phyloP scores from a whole-genome alignment of 2,329 filamentous ascomycete genomes.

The Diplocarpon mali region DNA sequence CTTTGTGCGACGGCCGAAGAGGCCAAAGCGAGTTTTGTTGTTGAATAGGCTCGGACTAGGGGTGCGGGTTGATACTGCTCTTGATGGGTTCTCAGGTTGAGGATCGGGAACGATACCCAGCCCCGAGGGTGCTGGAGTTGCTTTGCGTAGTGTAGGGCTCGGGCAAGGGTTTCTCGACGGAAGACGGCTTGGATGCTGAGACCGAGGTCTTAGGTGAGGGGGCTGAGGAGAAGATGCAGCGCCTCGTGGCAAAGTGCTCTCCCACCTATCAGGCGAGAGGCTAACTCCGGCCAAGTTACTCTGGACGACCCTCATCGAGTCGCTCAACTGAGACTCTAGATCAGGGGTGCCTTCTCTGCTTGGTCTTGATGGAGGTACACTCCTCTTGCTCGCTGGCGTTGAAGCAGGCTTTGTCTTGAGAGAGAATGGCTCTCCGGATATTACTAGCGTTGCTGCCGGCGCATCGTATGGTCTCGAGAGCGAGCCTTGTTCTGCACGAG shows the following conservation, averaged over 20 bases:
- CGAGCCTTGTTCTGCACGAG: slow-evolving; percentile 30
- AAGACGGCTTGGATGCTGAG: slow-evolving; percentile 25
- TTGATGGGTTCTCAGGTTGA: slow-evolving; percentile 18
- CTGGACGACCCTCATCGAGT: slow-evolving; percentile 45
- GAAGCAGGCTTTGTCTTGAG: background rate
- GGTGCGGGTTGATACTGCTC: slow-evolving; percentile 30
- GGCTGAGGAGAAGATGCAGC: slow-evolving; percentile 14
- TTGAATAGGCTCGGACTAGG: slow-evolving; percentile 47
- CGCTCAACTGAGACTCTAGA: slow-evolving; percentile 44
- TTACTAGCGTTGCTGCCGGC: slow-evolving; percentile 14
- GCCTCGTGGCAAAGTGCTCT: slow-evolving; percentile 16
- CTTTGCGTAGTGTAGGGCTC: slow-evolving; percentile 24
- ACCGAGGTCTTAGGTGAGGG: slow-evolving; percentile 25
- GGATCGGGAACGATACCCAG: slow-evolving; percentile 26
- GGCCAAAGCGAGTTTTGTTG: slow-evolving; percentile 57
- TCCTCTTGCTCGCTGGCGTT: slow-evolving; percentile 3
- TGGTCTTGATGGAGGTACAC: slow-evolving; percentile 43
- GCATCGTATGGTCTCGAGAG: slow-evolving; percentile 30
- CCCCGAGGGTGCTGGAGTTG: slow-evolving; percentile 21
- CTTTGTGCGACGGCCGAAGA: slow-evolving; percentile 68
- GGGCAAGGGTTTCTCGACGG: slow-evolving; percentile 28
- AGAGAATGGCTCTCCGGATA: slow-evolving; percentile 12
- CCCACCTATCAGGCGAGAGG: slow-evolving; percentile 16
- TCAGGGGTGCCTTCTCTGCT: slow-evolving; percentile 58
- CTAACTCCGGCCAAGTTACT: slow-evolving; percentile 38